Evolutionary conservation across 2,329 filamentous ascomycete genomes (phyloP), one percentile per base, ranked within the genome.

Genomic region (Verticillium alfalfae): DNA sequence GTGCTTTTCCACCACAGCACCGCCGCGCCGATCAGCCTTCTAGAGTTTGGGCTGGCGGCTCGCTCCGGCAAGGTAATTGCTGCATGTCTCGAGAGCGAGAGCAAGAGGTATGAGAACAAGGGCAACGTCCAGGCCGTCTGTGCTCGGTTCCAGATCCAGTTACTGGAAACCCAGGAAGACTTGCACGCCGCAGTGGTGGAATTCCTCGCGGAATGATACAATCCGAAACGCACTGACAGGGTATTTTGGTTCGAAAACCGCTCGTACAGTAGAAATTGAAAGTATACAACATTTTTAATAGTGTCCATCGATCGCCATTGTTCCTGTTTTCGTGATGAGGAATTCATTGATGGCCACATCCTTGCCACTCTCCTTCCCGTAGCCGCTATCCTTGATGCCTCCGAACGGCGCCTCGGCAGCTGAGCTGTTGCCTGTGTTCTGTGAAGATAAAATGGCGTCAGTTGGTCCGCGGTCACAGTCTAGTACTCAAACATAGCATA

Each of bases 91-190:
- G n/a, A 22, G 18, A 9, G 45, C n/a, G 85, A 81, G 56, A 75
- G 78, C 1, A 70, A 76, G 31, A 77, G 76, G 0, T 89, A 84
- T 66, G 78, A 72, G 72, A 86, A 86, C 70, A 77, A 77, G n/a
- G 86, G 84, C 0, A 88, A 89, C 65, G 83, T 90, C 37, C 75
- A 84, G 67, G 73, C 86, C 15, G 78, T 87, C 10, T 88, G 85
- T 63, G 69, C 74, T 62, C 75, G 75, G 60, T 81, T 80, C 63
- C 75, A 71, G 0, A 70, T 86, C 6, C 72, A 76, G 41, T 69
- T 82, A 61, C 71, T 82, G 36, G 73, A 77, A 16, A 76, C 67
- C 2, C 72, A 80, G 31, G 73, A 73, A 5, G 75, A 77, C 7
- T 66, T 87, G 58, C 67, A 67, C n/a, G 67, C 70, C 34, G 71